Base-by-base conservation (phyloP, 768 basidiomycete species). In the Tremella mesenterica region DNA sequence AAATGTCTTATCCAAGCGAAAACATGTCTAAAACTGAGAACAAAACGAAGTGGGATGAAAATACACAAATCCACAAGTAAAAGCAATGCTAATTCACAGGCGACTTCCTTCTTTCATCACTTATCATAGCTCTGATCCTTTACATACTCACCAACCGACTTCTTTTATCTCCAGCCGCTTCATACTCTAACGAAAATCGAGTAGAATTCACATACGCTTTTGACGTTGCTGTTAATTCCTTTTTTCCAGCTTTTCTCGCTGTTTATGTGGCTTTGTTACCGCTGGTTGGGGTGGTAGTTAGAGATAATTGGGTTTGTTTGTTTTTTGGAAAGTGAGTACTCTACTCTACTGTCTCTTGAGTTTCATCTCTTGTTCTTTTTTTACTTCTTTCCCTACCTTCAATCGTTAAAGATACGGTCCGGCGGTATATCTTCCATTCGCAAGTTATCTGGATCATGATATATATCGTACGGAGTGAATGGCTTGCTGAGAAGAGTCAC, bases 161-260 rank as follows among this genome's bases (percentile, higher is more conserved):
- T 0, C 78, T 86, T 14, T 72, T 85, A 48, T 83, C 85, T 12
- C 81, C 85, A 10, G 34, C 57, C 9, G 31, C 58, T 8, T 83
- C 84, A 12, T 82, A 83, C 10, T 83, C 85, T 60, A 81, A 56
- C 10, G 61, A 65, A 20, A 63, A 85, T 39, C 75, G 75, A 18
- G 85, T 90, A 27, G 88, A 90, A 77, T 91, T 85, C 87, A 86
- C 85, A 3, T 97, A 95, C 73, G 89, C 88, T 12, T 93, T 97
- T 65, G 93, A 97, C 72, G 86, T 96, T 14, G 91, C 95, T 73
- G 92, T 86, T 54, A 96, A 97, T 65, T 85, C 90, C 2, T 97
- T 96, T 78, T 93, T 96, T 74, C 91, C 91, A 18, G 77, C 91
- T 54, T 93, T 87, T 75, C 80, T 95, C 54, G 85, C 86, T 9